Base-by-base conservation (phyloP, 108 stramenopile species). In the Aurantiochytrium sp. region DNA sequence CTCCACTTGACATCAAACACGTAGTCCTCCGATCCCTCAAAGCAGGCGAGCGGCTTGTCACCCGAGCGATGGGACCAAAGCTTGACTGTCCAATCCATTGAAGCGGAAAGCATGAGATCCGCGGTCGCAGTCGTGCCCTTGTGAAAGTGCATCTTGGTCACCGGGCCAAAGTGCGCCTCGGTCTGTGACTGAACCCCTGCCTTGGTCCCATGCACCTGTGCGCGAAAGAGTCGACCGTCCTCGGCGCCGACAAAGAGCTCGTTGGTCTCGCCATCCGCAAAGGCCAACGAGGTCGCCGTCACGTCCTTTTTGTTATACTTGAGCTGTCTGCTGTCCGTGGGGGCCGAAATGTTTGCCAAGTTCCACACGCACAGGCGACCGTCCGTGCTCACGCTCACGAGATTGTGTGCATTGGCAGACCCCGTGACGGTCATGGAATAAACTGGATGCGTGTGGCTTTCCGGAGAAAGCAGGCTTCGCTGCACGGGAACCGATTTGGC, bases 51-150 rank as follows among this genome's bases (percentile, higher is more conserved):
- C 18, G 72, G 44, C 53, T 5, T 44, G 12, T 44, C 72, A 8
- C 60, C 35, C 47, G 89, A 45, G 43, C 89, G 28, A 4, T 42
- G 51, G n/a, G 60, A 88, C 91, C 91, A 91, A 6, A 91, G 60
- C 60, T 90, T 90, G 58, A 91, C 89, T 4, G 89, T 91, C 90
- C 91, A 91, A 25, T 91, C 91, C 23, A 91, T 42, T 5, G 91
- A 91, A 5, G 87, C 89, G 16, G 89, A 88, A 19, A 91, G 53
- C 47, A 91, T 57, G 42, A 90, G 53, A 12, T 87, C 47, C 35
- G 72, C 23, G 28, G 28, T 83, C 60, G 60, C 44, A 4, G 35
- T 12, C 35, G n/a, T 28, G 55, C 55, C 60, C 29, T 88, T 72
- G 57, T 90, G 88, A 25, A 71, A 53, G 21, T 90, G 87, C 53